These are phyloP conservation scores for Panaeolus papilionaceus DNA, from an alignment of 768 basidiomycete genomes.

Conservation along the genomic window DNA sequence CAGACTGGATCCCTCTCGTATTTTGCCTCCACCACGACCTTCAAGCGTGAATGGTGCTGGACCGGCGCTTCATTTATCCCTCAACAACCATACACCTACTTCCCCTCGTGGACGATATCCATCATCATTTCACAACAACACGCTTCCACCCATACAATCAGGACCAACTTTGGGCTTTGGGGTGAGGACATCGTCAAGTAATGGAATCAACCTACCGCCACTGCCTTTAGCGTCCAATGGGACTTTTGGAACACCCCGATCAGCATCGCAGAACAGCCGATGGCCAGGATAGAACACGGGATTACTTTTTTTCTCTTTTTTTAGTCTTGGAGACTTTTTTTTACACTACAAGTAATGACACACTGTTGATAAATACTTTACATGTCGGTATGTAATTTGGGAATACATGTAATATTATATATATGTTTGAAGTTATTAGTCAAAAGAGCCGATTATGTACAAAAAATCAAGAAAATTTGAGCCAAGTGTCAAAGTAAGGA, in stretches of 20 bases:
- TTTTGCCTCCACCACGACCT: conserved; percentile 25
- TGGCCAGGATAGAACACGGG: conserved; percentile 23
- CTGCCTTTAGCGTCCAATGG: conserved; percentile 20
- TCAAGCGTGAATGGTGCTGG: conserved; percentile 23
- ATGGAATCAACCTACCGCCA: conserved; percentile 33
- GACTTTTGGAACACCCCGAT: background rate
- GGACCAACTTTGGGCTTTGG: background rate
- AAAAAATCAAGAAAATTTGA: background rate
- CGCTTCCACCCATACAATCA: conserved; percentile 24
- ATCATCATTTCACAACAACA: conserved; percentile 28
- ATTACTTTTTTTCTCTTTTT: background rate
- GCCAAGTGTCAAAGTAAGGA: background rate
- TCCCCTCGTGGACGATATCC: conserved; percentile 30
- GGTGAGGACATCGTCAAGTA: conserved; percentile 22
- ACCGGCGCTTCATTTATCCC: conserved; percentile 23
- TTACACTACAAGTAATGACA: conserved; percentile 4
- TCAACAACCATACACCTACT: conserved; percentile 26
- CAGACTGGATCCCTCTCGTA: conserved; percentile 40
- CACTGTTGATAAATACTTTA: conserved; percentile 10
- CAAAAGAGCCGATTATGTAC: conserved; percentile 8
- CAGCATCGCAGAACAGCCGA: conserved; percentile 22
- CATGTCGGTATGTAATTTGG: conserved; percentile 6
- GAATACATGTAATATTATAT: conserved; percentile 11
- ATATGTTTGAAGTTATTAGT: background rate
- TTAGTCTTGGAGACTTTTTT: background rate